Conservation (phyloP, 2,329 filamentous ascomycete genomes). For the Fusarium illudens region DNA sequence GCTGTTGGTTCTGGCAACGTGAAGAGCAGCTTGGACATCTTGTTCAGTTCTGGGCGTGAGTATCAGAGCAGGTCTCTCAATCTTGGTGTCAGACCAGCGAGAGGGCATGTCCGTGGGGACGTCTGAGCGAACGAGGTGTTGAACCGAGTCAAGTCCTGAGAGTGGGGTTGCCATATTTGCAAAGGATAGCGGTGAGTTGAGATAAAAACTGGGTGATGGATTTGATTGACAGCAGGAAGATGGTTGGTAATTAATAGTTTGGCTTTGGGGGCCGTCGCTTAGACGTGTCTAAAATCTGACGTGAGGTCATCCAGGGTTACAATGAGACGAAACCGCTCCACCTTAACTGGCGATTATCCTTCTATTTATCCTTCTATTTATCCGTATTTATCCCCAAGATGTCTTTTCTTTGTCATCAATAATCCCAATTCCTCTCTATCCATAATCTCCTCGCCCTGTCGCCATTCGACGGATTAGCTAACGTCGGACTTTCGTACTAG, state of each 20-base stretch:
- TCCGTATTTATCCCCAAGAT: no score
- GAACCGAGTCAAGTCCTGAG: not conserved
- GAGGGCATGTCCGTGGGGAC: not conserved
- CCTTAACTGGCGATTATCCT: no score
- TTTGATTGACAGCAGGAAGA: not conserved
- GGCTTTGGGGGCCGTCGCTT: not conserved
- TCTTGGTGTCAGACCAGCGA: conserved; percentile 46
- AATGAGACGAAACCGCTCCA: not conserved
- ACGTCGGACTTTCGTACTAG: no score
- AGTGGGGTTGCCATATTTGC: conserved; percentile 17
- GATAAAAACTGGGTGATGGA: not conserved
- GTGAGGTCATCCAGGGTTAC: not conserved
- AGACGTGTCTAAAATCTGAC: not conserved
- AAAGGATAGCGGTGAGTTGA: not conserved
- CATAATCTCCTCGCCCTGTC: no score
- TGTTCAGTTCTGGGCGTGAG: conserved; percentile 40
- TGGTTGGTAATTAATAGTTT: not conserved
- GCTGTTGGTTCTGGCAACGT: conserved; percentile 39
- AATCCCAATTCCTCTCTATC: no score
- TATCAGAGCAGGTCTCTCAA: conserved; percentile 41
- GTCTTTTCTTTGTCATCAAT: no score
- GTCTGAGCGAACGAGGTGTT: not conserved
- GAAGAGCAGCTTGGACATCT: conserved; percentile 42
- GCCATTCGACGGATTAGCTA: no score
- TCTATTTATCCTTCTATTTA: no score